phyloP scores from a whole-genome alignment of 208 protist genomes.

The Leishmania turanica region DNA sequence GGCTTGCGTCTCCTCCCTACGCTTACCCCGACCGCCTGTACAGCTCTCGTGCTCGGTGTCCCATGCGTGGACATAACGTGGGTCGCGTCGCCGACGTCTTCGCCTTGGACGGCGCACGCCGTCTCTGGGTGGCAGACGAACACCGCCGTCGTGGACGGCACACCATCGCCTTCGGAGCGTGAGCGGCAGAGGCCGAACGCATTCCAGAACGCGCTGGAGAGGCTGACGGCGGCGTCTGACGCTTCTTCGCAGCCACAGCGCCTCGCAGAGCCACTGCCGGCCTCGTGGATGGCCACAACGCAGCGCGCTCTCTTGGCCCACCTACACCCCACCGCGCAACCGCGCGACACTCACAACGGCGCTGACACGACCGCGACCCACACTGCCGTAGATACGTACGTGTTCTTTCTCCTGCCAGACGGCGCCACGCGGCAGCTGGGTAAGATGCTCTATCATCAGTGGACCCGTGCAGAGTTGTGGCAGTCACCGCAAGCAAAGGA shows the following conservation, averaged over 20 bases:
- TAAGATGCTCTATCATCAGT: neutral
- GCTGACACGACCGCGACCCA: neutral
- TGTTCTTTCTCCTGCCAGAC: slow-evolving; percentile 28
- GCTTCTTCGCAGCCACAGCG: neutral
- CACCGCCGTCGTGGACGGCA: neutral
- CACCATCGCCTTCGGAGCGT: neutral
- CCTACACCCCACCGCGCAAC: neutral
- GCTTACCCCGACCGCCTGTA: slow-evolving; percentile 25
- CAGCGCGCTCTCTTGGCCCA: neutral
- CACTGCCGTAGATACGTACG: neutral
- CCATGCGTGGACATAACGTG: slow-evolving; percentile 22
- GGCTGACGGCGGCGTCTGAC: neutral
- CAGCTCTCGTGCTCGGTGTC: slow-evolving; percentile 21
- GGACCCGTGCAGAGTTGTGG: neutral
- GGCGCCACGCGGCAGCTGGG: slow-evolving; percentile 12
- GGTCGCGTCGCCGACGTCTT: slow-evolving; percentile 2
- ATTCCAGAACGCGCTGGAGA: neutral
- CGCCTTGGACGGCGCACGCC: neutral
- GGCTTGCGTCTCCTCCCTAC: neutral
- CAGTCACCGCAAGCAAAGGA: neutral
- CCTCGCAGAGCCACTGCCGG: neutral
- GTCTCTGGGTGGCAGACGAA: neutral
- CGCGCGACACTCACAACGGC: too few species aligned
- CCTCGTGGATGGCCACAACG: slow-evolving; percentile 21
- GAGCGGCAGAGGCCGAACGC: neutral